phyloP scores from a whole-genome alignment of 148 eudicot species.

The Spergularia bocconei region DNA sequence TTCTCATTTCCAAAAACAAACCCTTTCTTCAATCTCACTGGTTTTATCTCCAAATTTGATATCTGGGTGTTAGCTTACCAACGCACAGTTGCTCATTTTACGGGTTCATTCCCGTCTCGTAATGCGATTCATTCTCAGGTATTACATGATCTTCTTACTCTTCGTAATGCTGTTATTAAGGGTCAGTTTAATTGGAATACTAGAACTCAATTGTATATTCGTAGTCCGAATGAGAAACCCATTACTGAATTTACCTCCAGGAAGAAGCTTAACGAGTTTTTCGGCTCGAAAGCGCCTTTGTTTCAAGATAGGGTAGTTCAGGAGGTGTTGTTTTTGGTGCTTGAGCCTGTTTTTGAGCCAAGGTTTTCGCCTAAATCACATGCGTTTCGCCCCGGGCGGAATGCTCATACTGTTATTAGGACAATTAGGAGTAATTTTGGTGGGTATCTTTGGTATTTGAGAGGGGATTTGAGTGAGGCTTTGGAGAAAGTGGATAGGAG shows the following conservation, averaged over 20 bases:
- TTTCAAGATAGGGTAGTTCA: constrained; percentile 90
- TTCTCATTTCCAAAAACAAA: constrained; percentile 41
- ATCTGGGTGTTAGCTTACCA: constrained; percentile 92
- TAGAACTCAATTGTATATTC: constrained; percentile 37
- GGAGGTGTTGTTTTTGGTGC: constrained; percentile 67
- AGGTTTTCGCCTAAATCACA: constrained; percentile 72
- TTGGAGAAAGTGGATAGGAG: constrained; percentile 40
- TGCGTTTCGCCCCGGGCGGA: constrained; percentile 80
- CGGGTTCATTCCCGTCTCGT: constrained; percentile 63
- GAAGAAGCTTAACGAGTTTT: constrained; percentile 34
- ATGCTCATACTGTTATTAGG: constrained; percentile 83
- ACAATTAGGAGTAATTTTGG: constrained; percentile 85
- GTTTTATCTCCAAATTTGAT: constrained; percentile 70
- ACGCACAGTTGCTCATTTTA: constrained; percentile 66
- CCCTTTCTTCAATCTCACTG: constrained; percentile 67
- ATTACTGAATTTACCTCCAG: constrained; percentile 33
- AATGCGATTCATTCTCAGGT: constrained; percentile 43
- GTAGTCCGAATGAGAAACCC: constrained; percentile 51
- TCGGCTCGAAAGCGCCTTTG: constrained; percentile 30
- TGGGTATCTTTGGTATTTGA: constrained; percentile 85
- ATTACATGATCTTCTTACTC: constrained; percentile 50
- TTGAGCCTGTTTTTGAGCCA: constrained; percentile 87
- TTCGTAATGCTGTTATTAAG: constrained; percentile 61
- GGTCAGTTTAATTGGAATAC: constrained; percentile 56
- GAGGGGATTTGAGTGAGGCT: constrained; percentile 63